Conservation (phyloP, 2,329 filamentous ascomycete genomes). For the Curvularia sp. region DNA sequence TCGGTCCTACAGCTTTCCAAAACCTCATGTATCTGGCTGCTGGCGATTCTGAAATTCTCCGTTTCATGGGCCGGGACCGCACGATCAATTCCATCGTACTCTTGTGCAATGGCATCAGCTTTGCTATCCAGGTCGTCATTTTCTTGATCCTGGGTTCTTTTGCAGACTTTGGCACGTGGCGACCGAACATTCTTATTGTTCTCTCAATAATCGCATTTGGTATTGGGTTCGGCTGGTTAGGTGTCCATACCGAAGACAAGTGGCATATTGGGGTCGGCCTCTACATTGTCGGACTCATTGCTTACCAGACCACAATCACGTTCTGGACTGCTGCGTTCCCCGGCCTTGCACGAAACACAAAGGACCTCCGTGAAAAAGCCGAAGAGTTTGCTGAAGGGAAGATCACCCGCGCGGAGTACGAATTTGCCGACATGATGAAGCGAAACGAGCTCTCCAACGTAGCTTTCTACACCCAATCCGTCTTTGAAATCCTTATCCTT, state of each 20-base stretch:
- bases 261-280: conserved; percentile 68
- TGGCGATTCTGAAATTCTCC: conserved; percentile 60
- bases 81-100: conserved; percentile 60
- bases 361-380: conserved; percentile 60
- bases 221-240: conserved; percentile 71
- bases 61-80: conserved; percentile 61
- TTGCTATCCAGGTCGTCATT: conserved; percentile 69
- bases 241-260: conserved; percentile 65
- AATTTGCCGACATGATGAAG: conserved; percentile 59
- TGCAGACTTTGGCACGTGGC: conserved; percentile 70
- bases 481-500: conserved; percentile 62
- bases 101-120: conserved; percentile 71
- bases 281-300: conserved; percentile 71
- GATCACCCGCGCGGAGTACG: conserved; percentile 67
- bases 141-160: conserved; percentile 62
- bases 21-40: conserved; percentile 69
- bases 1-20: conserved; percentile 58
- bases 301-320: conserved; percentile 71
- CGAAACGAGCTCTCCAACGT: conserved; percentile 69
- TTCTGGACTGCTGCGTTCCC: conserved; percentile 73
- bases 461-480: conserved; percentile 69
- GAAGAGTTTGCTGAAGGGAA: conserved; percentile 56
- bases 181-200: conserved; percentile 65
- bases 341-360: conserved; percentile 63
- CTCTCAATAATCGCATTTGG: conserved; percentile 61